Base-by-base conservation (phyloP, 257 asterid genomes). In the Solanum verrucosum region DNA sequence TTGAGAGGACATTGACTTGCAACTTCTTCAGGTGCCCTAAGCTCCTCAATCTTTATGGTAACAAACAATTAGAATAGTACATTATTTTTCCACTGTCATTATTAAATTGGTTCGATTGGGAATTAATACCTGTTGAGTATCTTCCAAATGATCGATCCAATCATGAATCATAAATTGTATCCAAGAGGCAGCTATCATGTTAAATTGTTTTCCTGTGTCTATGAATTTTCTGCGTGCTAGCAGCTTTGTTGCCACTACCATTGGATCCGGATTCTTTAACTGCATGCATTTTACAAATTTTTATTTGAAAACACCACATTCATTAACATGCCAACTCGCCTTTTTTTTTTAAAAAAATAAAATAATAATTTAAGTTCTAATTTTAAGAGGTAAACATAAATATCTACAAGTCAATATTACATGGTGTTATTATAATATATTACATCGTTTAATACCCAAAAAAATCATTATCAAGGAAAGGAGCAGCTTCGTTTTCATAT, bases 121-220 rank as follows among this genome's bases (percentile, higher is more conserved):
- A 52, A 16, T 5, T n/a, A 11, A 10, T 63, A 94, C 95, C 94
- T 92, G 92, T 2, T 91, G 90, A 67, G 93, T 92, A 31, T 91
- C 90, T 72, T 93, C 95, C 3, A 92, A 23, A 73, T 95, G 98
- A 59, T 95, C 96, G 6, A 93, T 59, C 98, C 98, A 95, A 84
- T 95, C 96, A 38, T 95, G 98, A 13, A 95, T 88, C 98, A 95
- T 93, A 73, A 95, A 95, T 40, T 95, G 98, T 16, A 95, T 93
- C 98, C 98, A 93, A 0, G 96, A 87, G 3, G 95, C 96, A 10
- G 96, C 98, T 7, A 95, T 93, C 91, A 95, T 59, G 87, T 95
- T 95, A 89, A 95, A 91, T 84, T 95, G 98, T 38, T 93, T 93
- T 9, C 94, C 96, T 0, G 98, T 93, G 74, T 95, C 96, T 1